phyloP scores from a whole-genome alignment of 306 rosid species.

The Cicer chorassanicum region DNA sequence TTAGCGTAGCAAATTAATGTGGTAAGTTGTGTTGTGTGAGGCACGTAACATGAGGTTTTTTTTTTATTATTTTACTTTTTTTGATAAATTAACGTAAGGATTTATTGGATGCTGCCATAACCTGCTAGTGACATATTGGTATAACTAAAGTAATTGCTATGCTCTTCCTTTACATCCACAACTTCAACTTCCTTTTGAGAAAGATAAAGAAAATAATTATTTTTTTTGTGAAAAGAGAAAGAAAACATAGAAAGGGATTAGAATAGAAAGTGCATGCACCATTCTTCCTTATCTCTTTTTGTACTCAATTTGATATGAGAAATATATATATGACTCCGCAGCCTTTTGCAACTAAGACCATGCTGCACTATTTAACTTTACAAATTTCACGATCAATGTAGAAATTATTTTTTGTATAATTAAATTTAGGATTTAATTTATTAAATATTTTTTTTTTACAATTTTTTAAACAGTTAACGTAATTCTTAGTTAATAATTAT shows the following conservation, averaged over 20 bases:
- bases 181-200: conserved; percentile 41
- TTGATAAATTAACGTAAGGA: conserved; percentile 30
- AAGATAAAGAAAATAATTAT: conserved; percentile 8
- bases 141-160: conserved; percentile 4
- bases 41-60: conserved; percentile 55
- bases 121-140: conserved; percentile 39
- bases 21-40: conserved; percentile 59
- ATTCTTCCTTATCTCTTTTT: conserved; percentile 46
- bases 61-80: too few relatives aligned
- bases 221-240: conserved; percentile 4
- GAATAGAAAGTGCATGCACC: conserved; percentile 42
- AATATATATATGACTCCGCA: conserved; percentile 31
- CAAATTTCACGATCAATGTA: conserved; percentile 1
- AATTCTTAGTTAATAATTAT: too few relatives aligned
- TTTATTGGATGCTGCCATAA: conserved; percentile 46
- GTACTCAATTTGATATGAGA: conserved; percentile 38
- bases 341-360: conserved; percentile 47
- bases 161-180: conserved; percentile 6
- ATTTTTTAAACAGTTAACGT: too few relatives aligned
- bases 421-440: too few relatives aligned
- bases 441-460: too few relatives aligned
- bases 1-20: conserved; percentile 58
- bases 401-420: too few relatives aligned
- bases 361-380: conserved; percentile 14
- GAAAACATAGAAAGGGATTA: conserved; percentile 9